phyloP scores from a whole-genome alignment of 371 early-diverging fungal species.

The Apophysomyces sp. region DNA sequence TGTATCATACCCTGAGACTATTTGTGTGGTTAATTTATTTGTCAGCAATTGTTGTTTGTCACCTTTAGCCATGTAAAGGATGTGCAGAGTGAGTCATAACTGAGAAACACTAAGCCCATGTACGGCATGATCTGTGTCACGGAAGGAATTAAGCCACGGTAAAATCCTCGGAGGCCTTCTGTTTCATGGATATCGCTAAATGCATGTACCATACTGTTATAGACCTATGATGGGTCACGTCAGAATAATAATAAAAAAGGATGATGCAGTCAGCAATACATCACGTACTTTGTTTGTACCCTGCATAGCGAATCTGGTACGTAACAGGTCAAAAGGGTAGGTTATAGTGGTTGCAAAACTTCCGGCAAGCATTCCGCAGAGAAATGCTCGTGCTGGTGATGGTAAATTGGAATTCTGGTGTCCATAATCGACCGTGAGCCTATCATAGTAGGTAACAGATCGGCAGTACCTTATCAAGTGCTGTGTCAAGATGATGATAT shows the following conservation, averaged over 20 bases:
- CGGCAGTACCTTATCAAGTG: conserved; percentile 21
- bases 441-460: not conserved
- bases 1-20: conserved; percentile 32
- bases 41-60: not conserved
- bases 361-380: conserved; percentile 62
- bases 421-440: not conserved
- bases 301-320: conserved; percentile 92
- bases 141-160: conserved; percentile 82
- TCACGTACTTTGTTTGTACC: conserved; percentile 51
- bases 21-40: not conserved
- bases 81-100: conserved; percentile 64
- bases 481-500: conserved; percentile 55
- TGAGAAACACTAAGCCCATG: conserved; percentile 85
- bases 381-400: conserved; percentile 51
- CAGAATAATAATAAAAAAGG: not conserved
- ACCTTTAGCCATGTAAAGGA: conserved; percentile 39
- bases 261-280: not conserved
- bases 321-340: conserved; percentile 92
- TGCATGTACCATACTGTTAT: conserved; percentile 65
- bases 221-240: conserved; percentile 35
- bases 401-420: conserved; percentile 23
- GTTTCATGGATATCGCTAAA: conserved; percentile 56
- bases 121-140: conserved; percentile 90
- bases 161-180: conserved; percentile 86
- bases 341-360: conserved; percentile 73